Conservation (phyloP, 257 asterid species). For the Capsicum pubescens region DNA sequence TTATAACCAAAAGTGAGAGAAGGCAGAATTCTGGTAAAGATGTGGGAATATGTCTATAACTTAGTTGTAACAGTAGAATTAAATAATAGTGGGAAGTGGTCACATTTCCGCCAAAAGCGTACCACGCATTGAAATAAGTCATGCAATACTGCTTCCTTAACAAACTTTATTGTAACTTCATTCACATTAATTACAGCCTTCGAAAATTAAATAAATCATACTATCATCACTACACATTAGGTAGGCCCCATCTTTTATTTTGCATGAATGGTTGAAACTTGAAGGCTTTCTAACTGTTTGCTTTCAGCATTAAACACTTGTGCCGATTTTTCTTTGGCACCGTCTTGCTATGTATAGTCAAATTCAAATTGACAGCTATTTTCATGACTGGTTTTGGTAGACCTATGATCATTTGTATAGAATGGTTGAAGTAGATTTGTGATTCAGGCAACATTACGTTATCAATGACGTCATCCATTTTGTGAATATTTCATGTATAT, state of each 20-base stretch:
- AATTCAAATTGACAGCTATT: not conserved
- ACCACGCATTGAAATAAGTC: not conserved
- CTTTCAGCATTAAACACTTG: not conserved
- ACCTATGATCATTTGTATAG: not conserved
- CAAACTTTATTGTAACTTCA: not conserved
- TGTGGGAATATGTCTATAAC: not conserved
- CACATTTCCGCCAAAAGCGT: not conserved
- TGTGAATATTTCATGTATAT: too few relatives aligned
- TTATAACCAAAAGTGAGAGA: not conserved
- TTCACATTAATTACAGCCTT: not conserved
- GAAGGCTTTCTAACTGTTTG: not conserved
- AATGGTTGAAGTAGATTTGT: not conserved
- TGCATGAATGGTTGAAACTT: not conserved
- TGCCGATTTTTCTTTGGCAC: constrained; percentile 8
- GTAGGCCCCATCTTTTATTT: not conserved
- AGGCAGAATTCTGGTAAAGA: not conserved
- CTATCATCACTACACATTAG: too few relatives aligned
- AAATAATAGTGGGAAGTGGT: not conserved
- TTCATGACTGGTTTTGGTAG: constrained; percentile 8
- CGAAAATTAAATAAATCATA: not conserved
- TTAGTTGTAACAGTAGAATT: not conserved
- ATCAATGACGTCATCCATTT: not conserved
- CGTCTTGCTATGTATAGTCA: not conserved
- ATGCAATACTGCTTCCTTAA: constrained; percentile 7
- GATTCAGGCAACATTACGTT: not conserved